Base-by-base conservation (phyloP, 805 yeast genomes). In the Candida chauliodis region DNA sequence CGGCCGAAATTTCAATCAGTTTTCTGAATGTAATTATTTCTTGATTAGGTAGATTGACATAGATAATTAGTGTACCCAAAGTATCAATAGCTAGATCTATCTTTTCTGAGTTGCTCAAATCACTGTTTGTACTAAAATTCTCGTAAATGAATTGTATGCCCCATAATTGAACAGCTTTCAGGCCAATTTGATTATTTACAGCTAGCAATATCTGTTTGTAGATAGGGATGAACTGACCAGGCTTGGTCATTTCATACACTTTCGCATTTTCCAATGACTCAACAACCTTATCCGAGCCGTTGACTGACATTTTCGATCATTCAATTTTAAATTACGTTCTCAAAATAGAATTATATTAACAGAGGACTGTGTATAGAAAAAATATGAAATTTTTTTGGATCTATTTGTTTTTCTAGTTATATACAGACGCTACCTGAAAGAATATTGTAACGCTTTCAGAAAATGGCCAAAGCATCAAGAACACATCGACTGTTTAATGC, bases 131-230 rank as follows among this genome's bases (percentile, higher is more conserved):
- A n/a, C 51, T 45, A 42, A 66, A 70, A 11, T 73, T 60, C 25
- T 66, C 69, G 21, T 52, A 51, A 28, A 70, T 51, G 46, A 69
- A 70, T 28, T 44, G 44, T 8, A 69, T 55, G 45, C 72, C 66
- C 75, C 75, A 70, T 35, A 49, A 40, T 44, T 67, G 66, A 19
- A 70, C 57, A 11, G 44, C 41, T 13, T 34, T 26, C 9, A 11
- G 19, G 11, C 20, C 17, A 16, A 53, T 33, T 34, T 63, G 66
- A 7, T 65, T 61, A 22, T 51, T 51, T 19, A 56, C 54, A 43
- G 68, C 61, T 38, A 61, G 61, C 34, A 69, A 53, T 34, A 69
- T 62, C 36, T 66, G 72, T 29, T 71, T 65, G n/a, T 71, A 54
- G 24, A 68, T 71, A 45, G 63, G 70, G 5, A 11, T 9, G 10